These are phyloP conservation scores for Auricularia sp. DNA, from an alignment of 768 basidiomycete species.

Conservation along the genomic window DNA sequence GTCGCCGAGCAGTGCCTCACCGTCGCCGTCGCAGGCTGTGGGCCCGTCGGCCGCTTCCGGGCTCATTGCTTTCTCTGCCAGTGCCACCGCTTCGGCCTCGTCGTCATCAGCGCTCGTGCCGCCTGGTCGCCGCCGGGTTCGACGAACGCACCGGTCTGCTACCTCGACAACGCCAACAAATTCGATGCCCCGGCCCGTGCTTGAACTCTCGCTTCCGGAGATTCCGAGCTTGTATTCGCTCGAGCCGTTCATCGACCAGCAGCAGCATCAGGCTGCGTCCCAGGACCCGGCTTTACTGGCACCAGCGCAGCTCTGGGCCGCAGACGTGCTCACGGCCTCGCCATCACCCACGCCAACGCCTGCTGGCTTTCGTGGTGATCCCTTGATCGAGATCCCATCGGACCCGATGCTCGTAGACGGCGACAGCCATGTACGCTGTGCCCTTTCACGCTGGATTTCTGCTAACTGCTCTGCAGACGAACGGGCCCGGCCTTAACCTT, in stretches of 20 bases:
- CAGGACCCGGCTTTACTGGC: too few relatives aligned
- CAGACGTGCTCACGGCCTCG: not conserved
- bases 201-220: not conserved
- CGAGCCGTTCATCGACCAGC: not conserved
- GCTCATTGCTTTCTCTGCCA: too few relatives aligned
- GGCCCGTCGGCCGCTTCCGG: too few relatives aligned
- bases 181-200: not conserved
- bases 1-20: too few relatives aligned
- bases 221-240: not conserved
- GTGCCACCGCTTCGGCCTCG: too few relatives aligned
- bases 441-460: not conserved
- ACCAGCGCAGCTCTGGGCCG: not conserved
- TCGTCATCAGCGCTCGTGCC: not conserved
- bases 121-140: not conserved
- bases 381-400: not conserved
- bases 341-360: not conserved
- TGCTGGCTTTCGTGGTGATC: not conserved
- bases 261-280: not conserved
- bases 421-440: not conserved
- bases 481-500: not conserved
- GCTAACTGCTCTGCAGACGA: not conserved
- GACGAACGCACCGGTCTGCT: not conserved
- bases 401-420: not conserved
- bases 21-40: too few relatives aligned
- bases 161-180: not conserved